Base-by-base conservation (phyloP, 306 rosid species). In the Citrullus colocynthis region DNA sequence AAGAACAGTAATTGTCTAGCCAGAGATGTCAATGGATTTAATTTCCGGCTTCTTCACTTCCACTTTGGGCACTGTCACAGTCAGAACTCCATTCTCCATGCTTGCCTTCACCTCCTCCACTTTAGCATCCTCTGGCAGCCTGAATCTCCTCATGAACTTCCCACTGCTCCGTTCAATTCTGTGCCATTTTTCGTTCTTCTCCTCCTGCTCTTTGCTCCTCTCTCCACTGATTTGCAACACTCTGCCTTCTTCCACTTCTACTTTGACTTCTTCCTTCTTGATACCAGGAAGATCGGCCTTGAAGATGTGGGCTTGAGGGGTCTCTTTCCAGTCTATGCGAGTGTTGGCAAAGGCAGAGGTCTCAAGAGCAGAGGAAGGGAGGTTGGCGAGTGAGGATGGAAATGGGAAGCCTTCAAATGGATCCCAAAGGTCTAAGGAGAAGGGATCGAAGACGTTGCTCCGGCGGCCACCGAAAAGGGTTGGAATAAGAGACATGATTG, bases 311-410 rank as follows among this genome's bases (percentile, higher is more conserved):
- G 83, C 85, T 64, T 85, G 61, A 3, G 79, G 83, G 2, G 85
- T 85, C 55, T 85, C 85, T 39, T 79, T 85, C 87, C 87, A 85
- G 54, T 82, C 83, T 15, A 84, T 79, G n/a, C 79, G 81, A 10
- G 83, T 48, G 48, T 79, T 69, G 6, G 81, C 85, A 18, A 81
- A 34, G 12, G 85, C 83, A 13, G 83, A n/a, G n/a, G 57, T 12
- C 16, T 52, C 6, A 0, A 2, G 5, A 48, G 54, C 54, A 12
- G 54, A 48, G 15, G 54, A 48, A 3, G 85, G 74, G 5, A 41
- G 11, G 34, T 18, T 69, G 42, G 80, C 64, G 2, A 83, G 13
- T 8, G 69, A 12, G 10, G 2, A 7, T 13, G 66, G 30, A 24
- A 45, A 24, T 16, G 58, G 44, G 20, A 75, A 60, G 36, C 69